These are phyloP conservation scores for Apiospora malaysiana DNA, from an alignment of 2,329 filamentous ascomycete species.

Conservation along the genomic window DNA sequence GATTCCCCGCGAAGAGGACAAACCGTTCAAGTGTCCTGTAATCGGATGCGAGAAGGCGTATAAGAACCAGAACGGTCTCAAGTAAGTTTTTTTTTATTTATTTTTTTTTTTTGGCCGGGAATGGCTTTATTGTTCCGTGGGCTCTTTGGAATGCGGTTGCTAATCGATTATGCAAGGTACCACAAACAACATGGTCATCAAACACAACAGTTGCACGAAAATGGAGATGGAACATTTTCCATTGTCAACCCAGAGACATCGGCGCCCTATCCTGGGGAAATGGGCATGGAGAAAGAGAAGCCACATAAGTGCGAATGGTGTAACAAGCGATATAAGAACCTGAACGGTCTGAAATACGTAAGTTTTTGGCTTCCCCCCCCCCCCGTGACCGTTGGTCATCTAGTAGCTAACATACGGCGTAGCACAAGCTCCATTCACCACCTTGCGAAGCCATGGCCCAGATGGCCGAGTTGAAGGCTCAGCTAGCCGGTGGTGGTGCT, in stretches of 20 bases:
- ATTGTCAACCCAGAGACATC: slow-evolving; percentile 97
- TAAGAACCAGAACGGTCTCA: slow-evolving; percentile 98
- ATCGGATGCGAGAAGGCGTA: slow-evolving; percentile 99
- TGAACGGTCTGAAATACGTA: slow-evolving; percentile 97
- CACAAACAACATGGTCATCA: slow-evolving; percentile 89
- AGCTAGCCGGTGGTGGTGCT: slow-evolving; percentile 35
- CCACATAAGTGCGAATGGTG: slow-evolving; percentile 97
- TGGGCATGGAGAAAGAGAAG: slow-evolving; percentile 99
- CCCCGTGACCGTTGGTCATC: slow-evolving; percentile 5
- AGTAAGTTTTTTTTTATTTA: slow-evolving; percentile 69
- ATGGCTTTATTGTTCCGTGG: slow-evolving; percentile 23
- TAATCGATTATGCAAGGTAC: slow-evolving; percentile 54
- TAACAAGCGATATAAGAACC: slow-evolving; percentile 98
- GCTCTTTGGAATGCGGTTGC: slow-evolving; percentile 25
- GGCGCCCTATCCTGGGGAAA: slow-evolving; percentile 89
- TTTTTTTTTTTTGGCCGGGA: slow-evolving; percentile 30
- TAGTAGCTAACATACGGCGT: slow-evolving; percentile 17
- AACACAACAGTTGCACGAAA: slow-evolving; percentile 95
- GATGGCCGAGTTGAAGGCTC: slow-evolving; percentile 49
- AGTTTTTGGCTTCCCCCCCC: slow-evolving; percentile 40
- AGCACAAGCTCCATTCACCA: slow-evolving; percentile 82
- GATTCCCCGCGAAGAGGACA: slow-evolving; percentile 85
- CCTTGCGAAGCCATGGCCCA: slow-evolving; percentile 85
- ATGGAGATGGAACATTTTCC: slow-evolving; percentile 95
- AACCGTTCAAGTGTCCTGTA: slow-evolving; percentile 96